Base-by-base conservation (phyloP, 179 eudicot species). In the Spergularia azorica region DNA sequence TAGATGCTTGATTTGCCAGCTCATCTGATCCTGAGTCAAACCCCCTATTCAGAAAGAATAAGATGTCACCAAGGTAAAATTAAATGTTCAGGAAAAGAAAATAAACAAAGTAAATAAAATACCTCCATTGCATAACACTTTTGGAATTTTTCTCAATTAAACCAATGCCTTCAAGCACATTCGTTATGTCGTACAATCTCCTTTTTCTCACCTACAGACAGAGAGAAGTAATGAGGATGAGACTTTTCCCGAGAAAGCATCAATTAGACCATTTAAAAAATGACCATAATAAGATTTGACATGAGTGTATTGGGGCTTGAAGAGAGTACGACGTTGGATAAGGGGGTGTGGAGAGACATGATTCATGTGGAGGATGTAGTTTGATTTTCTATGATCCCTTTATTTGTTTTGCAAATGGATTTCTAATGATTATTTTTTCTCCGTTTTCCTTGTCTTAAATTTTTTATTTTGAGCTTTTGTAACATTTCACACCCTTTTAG, bases 91-190 rank as follows among this genome's bases (percentile, higher is more conserved):
- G 38, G 36, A 26, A 41, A 26, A 50, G 60, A 36, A 74, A 63
- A 26, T 13, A 13, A 61, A 14, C 4, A 9, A 63, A 12, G 13
- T 9, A 56, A 5, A 65, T 54, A 6, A 36, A 54, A 16, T 86
- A 89, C 93, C 79, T 87, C 93, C 90, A 89, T 21, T 80, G 81
- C 78, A 89, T 87, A 32, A 79, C 83, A 75, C 80, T 89, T 70
- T 87, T 89, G 64, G 86, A 18, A 6, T 81, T 83, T 79, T 89
- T 89, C 83, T 84, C 88, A 50, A 89, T 83, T 74, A 89, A 66
- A 56, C 89, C 90, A n/a, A 87, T 83, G 63, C 93, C 93, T 79
- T 87, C 93, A 71, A 89, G 93, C 80, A 89, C 90, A 79, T 89
- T 89, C 5, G 93, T 89, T 55, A 89, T 87, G 76, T 89, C 93